These are phyloP conservation scores for Corniculantispora saksenae DNA, from an alignment of 2,329 filamentous ascomycete species.

Conservation along the genomic window DNA sequence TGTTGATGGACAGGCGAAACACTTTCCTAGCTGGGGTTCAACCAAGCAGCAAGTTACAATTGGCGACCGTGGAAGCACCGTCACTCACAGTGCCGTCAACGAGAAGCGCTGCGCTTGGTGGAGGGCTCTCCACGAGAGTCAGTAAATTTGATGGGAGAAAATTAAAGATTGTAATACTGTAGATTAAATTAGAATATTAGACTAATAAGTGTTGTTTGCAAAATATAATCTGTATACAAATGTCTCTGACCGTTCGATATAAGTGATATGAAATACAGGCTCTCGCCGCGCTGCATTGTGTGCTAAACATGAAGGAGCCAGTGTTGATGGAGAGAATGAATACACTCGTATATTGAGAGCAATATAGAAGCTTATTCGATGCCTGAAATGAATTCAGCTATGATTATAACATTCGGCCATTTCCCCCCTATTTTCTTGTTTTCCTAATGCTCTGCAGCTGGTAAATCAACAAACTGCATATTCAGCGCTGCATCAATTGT, in stretches of 20 bases:
- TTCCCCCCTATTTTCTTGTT: not conserved
- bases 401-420: too few species aligned
- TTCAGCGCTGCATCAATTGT: not conserved
- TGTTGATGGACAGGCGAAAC: not conserved
- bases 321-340: too few species aligned
- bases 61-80: not conserved
- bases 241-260: not conserved
- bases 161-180: not conserved
- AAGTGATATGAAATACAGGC: too few species aligned
- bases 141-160: not conserved
- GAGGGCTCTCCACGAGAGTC: not conserved
- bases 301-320: too few species aligned
- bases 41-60: not conserved
- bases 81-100: not conserved
- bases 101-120: slow-evolving; percentile 4
- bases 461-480: too few species aligned
- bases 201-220: not conserved
- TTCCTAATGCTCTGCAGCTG: not conserved
- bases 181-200: not conserved
- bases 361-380: too few species aligned
- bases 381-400: too few species aligned
- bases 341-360: too few species aligned
- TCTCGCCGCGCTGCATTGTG: too few species aligned
- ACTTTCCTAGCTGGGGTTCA: not conserved
- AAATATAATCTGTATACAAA: not conserved